Evolutionary conservation across 768 basidiomycete genomes (phyloP).

Genomic region (Collybia sp.): DNA sequence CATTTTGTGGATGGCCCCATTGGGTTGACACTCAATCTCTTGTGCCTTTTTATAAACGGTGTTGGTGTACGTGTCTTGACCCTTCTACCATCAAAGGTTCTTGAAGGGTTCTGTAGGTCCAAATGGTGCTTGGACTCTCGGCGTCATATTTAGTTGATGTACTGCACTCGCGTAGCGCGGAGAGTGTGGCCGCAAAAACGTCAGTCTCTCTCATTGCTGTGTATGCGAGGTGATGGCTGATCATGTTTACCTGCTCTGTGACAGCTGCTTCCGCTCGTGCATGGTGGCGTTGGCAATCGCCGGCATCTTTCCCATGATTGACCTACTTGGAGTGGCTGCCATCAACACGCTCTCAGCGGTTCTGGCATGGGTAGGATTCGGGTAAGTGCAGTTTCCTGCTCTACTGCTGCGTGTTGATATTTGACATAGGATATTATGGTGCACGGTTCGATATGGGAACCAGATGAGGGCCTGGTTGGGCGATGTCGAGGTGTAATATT

Average conservation of each 20-base stretch:
- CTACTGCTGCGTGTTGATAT: neutral
- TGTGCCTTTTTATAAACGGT: conserved; percentile 60
- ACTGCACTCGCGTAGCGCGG: conserved; percentile 56
- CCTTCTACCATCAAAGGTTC: neutral
- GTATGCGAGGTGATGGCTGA: neutral
- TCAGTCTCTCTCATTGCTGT: conserved; percentile 29
- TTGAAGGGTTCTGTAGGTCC: neutral
- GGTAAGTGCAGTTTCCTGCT: conserved; percentile 32
- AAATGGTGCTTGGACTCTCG: conserved; percentile 54
- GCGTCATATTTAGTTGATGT: conserved; percentile 59
- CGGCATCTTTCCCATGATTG: conserved; percentile 48
- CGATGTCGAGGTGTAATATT: conserved; percentile 32
- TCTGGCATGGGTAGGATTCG: conserved; percentile 44
- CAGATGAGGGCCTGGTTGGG: conserved; percentile 53
- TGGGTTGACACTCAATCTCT: conserved; percentile 46
- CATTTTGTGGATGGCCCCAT: conserved; percentile 41
- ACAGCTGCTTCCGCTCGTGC: conserved; percentile 44
- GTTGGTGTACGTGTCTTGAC: conserved; percentile 43
- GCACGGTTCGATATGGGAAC: conserved; percentile 54
- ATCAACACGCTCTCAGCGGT: conserved; percentile 45
- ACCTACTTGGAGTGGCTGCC: conserved; percentile 42
- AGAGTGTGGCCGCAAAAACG: conserved; percentile 55
- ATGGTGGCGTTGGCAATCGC: conserved; percentile 38
- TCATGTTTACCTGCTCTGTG: neutral
- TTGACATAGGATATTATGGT: conserved; percentile 39